These are phyloP conservation scores for Alternaria sp. DNA, from an alignment of 2,329 filamentous ascomycete species.

Conservation along the genomic window DNA sequence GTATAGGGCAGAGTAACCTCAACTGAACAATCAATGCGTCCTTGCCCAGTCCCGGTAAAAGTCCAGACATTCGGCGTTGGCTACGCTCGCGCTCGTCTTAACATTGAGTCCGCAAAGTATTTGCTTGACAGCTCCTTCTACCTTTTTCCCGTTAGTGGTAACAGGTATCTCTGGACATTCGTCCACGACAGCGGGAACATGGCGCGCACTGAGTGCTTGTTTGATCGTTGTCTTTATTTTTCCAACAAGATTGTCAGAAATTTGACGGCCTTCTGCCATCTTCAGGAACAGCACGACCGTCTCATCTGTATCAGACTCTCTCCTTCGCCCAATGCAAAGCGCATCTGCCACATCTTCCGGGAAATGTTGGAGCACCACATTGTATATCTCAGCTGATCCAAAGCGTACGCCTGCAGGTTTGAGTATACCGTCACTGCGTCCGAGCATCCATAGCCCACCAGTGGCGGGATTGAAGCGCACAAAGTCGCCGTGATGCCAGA, in stretches of 20 bases:
- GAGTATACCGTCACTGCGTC: constrained; percentile 88
- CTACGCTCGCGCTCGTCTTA: constrained; percentile 91
- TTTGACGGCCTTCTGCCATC: constrained; percentile 67
- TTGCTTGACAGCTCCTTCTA: constrained; percentile 96
- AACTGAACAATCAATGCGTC: constrained; percentile 23
- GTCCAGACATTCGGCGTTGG: constrained; percentile 84
- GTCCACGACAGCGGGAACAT: constrained; percentile 85
- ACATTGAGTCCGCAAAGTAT: constrained; percentile 88
- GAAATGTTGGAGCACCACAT: constrained; percentile 87
- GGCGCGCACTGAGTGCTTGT: constrained; percentile 82
- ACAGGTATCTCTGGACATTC: constrained; percentile 87
- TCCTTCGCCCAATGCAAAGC: constrained; percentile 81
- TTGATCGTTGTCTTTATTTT: constrained; percentile 74
- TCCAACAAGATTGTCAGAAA: constrained; percentile 67
- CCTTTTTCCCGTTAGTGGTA: constrained; percentile 96
- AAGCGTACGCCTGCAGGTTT: constrained; percentile 94
- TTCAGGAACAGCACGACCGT: constrained; percentile 89
- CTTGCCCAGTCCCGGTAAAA: constrained; percentile 82
- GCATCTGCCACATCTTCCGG: constrained; percentile 80
- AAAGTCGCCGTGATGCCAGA: constrained; percentile 98
- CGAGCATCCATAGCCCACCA: constrained; percentile 87
- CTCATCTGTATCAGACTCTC: constrained; percentile 78
- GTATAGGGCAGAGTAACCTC: not conserved
- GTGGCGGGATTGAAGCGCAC: constrained; percentile 74
- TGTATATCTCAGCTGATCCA: constrained; percentile 95